Percentiles rank a stretch among this genome's conserved stretches.
phyloP scores from a whole-genome alignment of 345 rosid genomes.

The Eucalyptus polyanthemos region DNA sequence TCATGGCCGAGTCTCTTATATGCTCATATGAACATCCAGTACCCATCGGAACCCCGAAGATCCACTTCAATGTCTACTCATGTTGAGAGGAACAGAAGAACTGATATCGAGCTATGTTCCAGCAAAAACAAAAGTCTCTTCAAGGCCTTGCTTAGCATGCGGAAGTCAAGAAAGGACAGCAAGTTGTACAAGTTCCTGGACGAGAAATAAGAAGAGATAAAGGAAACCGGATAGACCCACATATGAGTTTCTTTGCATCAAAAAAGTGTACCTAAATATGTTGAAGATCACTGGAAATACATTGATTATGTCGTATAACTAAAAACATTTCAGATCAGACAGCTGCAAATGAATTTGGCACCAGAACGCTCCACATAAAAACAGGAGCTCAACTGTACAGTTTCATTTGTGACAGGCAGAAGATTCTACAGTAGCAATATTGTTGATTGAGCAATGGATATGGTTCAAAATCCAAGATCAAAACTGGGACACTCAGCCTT shows the following conservation, averaged over 20 bases:
- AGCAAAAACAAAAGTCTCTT: conserved; percentile 46
- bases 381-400: too few relatives aligned
- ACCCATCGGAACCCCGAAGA: conserved; percentile 35
- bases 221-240: neutral
- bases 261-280: too few relatives aligned
- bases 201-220: conserved; percentile 5
- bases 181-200: conserved; percentile 18
- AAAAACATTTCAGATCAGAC: too few relatives aligned
- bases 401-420: too few relatives aligned
- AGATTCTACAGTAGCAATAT: neutral
- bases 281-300: too few relatives aligned
- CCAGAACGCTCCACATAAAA: too few relatives aligned
- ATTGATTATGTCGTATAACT: too few relatives aligned
- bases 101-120: conserved; percentile 19
- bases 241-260: too few relatives aligned
- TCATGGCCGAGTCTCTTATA: neutral
- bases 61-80: conserved; percentile 23
- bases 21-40: conserved; percentile 1
- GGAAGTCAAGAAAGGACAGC: conserved; percentile 32
- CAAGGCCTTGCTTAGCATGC: conserved; percentile 63
- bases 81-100: conserved; percentile 11
- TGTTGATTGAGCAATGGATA: neutral
- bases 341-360: too few relatives aligned
- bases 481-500: conserved; percentile 20
- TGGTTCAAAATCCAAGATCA: conserved; percentile 43